A percentile compares a stretch with the other conserved stretches of the same genome.
Evolutionary conservation across 164 flowering plant genomes (phyloP).

Genomic region (Dillenia turbinata): DNA sequence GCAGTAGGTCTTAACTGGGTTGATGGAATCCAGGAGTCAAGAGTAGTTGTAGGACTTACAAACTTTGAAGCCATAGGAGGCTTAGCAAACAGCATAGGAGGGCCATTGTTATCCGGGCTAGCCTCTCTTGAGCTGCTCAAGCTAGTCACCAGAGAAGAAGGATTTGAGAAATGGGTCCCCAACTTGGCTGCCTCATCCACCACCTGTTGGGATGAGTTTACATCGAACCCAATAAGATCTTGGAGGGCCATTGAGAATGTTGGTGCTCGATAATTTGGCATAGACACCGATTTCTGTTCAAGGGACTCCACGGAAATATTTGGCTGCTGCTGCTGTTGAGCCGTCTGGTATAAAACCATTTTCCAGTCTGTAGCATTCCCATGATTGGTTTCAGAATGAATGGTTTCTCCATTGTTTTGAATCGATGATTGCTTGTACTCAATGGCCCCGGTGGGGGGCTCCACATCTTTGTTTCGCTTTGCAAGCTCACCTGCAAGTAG

Average conservation of each 20-base stretch:
- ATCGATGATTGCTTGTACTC: conserved; percentile 8
- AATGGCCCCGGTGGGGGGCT: conserved; percentile 3
- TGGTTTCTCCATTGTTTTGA: conserved; percentile 15
- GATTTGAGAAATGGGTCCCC: conserved; percentile 41
- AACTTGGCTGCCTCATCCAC: conserved; percentile 28
- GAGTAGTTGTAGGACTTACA: conserved; percentile 12
- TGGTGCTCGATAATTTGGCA: conserved; percentile 16
- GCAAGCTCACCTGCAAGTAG: conserved; percentile 60
- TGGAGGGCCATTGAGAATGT: conserved; percentile 40
- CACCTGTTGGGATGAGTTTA: conserved; percentile 20
- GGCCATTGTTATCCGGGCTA: conserved; percentile 52
- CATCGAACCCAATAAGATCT: conserved; percentile 42
- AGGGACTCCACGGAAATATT: conserved; percentile 16
- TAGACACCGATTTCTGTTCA: conserved; percentile 25
- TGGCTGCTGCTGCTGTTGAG: conserved; percentile 13
- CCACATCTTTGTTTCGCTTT: conserved; percentile 33
- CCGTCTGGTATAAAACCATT: conserved; percentile 29
- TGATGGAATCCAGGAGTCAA: conserved; percentile 52
- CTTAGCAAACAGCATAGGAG: conserved; percentile 31
- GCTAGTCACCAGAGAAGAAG: conserved; percentile 65
- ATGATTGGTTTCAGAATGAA: conserved; percentile 18
- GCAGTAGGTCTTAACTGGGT: conserved; percentile 40
- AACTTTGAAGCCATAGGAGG: conserved; percentile 33
- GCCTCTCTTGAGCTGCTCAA: conserved; percentile 68
- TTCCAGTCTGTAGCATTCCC: conserved; percentile 41